These are phyloP conservation scores for Xylaria bambusicola DNA, from an alignment of 495 filamentous ascomycete species.

Conservation along the genomic window DNA sequence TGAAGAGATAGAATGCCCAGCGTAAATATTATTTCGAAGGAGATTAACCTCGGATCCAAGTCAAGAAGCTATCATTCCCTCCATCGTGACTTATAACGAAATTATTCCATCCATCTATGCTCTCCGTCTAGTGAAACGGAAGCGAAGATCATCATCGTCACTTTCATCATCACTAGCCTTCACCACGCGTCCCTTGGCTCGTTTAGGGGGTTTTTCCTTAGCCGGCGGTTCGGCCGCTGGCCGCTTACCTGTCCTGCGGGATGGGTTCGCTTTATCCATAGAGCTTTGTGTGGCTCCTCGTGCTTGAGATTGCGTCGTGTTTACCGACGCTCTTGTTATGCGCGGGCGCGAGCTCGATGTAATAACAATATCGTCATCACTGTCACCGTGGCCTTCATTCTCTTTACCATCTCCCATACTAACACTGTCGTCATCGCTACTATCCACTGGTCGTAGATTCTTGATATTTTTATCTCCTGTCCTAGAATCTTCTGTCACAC, in stretches of 20 bases:
- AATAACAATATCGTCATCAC: constrained; percentile 19
- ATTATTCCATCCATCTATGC: neutral
- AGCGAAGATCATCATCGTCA: constrained; percentile 58
- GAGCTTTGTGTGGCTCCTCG: constrained; percentile 34
- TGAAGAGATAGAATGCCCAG: no score
- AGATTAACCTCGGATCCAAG: no score
- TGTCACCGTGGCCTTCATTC: constrained; percentile 29
- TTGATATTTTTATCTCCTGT: constrained; percentile 12
- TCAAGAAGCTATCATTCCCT: no score
- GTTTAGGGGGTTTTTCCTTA: constrained; percentile 47
- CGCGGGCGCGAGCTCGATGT: constrained; percentile 28
- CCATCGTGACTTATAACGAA: no score
- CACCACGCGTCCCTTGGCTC: constrained; percentile 32
- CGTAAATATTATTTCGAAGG: no score
- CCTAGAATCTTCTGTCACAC: constrained; percentile 4
- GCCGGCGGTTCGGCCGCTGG: constrained; percentile 33
- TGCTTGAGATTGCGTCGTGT: constrained; percentile 34
- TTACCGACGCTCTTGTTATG: constrained; percentile 24
- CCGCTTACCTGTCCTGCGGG: constrained; percentile 39
- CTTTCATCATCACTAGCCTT: constrained; percentile 47
- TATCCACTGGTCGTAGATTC: constrained; percentile 32
- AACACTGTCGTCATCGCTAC: constrained; percentile 43
- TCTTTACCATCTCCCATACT: constrained; percentile 20
- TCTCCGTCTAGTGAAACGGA: constrained; percentile 58
- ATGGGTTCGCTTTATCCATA: constrained; percentile 22